phyloP scores from a whole-genome alignment of 202 grass and related monocot species.

The Hordeum pubiflorum region DNA sequence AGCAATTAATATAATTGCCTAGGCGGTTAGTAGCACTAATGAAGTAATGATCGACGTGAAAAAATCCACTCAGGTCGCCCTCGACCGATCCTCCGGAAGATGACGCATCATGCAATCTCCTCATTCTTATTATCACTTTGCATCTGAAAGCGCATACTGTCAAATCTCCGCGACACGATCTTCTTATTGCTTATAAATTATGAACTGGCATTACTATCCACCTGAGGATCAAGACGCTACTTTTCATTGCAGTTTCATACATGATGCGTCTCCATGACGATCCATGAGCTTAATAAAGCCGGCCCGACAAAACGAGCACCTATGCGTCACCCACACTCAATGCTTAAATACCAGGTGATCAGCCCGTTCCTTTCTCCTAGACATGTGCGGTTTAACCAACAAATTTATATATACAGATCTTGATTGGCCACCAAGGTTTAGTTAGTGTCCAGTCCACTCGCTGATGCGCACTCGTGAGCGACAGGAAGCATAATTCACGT shows the following conservation, averaged over 20 bases:
- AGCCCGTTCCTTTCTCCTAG: background rate
- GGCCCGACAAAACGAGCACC: constrained; percentile 11
- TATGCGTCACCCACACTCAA: background rate
- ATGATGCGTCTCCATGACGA: background rate
- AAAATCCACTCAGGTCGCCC: constrained; percentile 21
- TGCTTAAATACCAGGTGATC: background rate
- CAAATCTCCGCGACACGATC: background rate
- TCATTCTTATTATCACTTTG: background rate
- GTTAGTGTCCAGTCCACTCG: constrained; percentile 20
- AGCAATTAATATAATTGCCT: constrained; percentile 11
- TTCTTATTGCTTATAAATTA: background rate
- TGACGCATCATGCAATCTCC: background rate
- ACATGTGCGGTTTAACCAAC: constrained; percentile 6
- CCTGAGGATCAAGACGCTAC: background rate
- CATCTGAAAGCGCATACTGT: background rate
- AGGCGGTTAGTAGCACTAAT: background rate
- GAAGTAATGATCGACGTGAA: background rate
- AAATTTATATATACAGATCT: background rate
- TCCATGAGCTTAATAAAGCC: background rate
- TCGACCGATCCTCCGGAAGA: constrained; percentile 1
- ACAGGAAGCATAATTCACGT: constrained; percentile 34
- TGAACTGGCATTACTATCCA: background rate
- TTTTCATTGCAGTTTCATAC: background rate
- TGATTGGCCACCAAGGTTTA: background rate
- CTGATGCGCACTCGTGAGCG: constrained; percentile 18